phyloP scores from a whole-genome alignment of 805 yeast species.

The Yarrowia sp. region DNA sequence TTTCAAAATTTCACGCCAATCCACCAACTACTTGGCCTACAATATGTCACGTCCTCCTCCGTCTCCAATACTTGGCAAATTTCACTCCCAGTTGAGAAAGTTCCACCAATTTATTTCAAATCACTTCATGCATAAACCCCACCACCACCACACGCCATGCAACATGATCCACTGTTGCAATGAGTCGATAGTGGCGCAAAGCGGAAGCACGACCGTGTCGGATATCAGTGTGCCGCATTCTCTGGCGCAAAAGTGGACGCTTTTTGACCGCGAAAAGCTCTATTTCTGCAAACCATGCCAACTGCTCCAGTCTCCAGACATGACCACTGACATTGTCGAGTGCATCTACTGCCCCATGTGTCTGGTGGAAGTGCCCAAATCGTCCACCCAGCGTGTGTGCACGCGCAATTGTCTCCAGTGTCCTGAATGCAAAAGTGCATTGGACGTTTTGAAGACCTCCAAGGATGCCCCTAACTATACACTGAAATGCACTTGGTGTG shows the following conservation, averaged over 20 bases:
- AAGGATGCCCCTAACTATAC: constrained; percentile 11
- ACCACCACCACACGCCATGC: constrained; percentile 10
- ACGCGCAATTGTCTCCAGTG: constrained; percentile 34
- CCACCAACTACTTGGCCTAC: too few species aligned
- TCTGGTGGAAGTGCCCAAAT: constrained; percentile 33
- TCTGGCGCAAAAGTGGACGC: constrained; percentile 29
- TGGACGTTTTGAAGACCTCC: constrained; percentile 22
- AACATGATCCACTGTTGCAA: constrained; percentile 34
- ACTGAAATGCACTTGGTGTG: constrained; percentile 20
- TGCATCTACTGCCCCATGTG: constrained; percentile 38
- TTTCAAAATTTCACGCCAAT: too few species aligned
- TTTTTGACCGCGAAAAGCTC: constrained; percentile 14
- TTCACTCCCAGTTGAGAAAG: too few species aligned
- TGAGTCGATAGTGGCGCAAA: constrained; percentile 30
- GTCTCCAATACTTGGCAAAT: too few species aligned
- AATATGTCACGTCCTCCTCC: too few species aligned
- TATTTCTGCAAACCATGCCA: constrained; percentile 34
- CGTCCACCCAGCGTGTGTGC: constrained; percentile 18
- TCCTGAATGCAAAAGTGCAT: constrained; percentile 32
- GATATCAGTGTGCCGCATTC: constrained; percentile 24
- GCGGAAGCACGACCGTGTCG: constrained; percentile 28
- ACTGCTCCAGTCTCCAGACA: constrained; percentile 30
- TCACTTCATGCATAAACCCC: neutral
- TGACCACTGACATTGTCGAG: constrained; percentile 15
- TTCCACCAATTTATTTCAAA: neutral